Conservation (phyloP, 1,284 basidiomycete species). For the Boletus semigastroideus region DNA sequence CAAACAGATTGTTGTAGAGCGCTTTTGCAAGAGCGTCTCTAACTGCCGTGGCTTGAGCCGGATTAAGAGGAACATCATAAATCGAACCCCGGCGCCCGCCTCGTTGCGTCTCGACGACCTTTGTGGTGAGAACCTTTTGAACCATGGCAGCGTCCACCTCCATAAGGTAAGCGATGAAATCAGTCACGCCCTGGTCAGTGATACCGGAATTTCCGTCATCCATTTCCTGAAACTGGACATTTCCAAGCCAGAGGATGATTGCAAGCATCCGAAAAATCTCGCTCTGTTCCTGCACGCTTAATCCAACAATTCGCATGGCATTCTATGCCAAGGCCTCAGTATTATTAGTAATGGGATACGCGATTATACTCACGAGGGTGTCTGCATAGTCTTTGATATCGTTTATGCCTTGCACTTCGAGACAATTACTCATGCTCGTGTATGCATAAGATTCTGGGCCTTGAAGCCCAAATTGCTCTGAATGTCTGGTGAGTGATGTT, state of each 20-base stretch:
- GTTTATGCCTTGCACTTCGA: constrained; percentile 90
- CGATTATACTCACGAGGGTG: constrained; percentile 67
- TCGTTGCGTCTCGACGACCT: constrained; percentile 90
- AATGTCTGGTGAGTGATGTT: constrained; percentile 13
- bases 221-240: constrained; percentile 86
- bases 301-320: constrained; percentile 93
- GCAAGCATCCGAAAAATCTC: constrained; percentile 96
- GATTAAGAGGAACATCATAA: constrained; percentile 96
- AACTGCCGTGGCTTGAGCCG: constrained; percentile 85
- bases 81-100: constrained; percentile 92
- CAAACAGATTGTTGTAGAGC: constrained; percentile 98
- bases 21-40: constrained; percentile 95
- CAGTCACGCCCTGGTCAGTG: constrained; percentile 85
- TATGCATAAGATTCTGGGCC: constrained; percentile 96
- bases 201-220: constrained; percentile 89
- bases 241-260: constrained; percentile 94
- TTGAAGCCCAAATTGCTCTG: constrained; percentile 95
- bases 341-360: constrained; percentile 3
- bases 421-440: constrained; percentile 88
- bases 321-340: constrained; percentile 45
- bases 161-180: constrained; percentile 95
- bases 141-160: constrained; percentile 80
- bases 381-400: constrained; percentile 87
- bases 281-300: constrained; percentile 81
- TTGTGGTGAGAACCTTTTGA: constrained; percentile 84